Evolutionary conservation across 768 basidiomycete genomes (phyloP).

Genomic region (Rubroboletus satanas): DNA sequence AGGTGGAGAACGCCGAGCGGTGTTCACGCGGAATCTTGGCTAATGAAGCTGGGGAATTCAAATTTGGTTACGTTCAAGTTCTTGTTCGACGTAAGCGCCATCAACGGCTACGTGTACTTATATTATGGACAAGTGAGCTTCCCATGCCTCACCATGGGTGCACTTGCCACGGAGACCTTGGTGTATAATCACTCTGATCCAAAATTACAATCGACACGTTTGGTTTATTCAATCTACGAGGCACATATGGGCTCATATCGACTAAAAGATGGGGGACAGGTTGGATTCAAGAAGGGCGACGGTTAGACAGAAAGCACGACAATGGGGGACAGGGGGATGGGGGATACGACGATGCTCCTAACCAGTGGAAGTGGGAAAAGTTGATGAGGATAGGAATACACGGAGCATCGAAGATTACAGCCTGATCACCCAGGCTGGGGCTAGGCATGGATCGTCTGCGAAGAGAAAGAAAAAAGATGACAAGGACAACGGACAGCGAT

Average conservation of each 20-base stretch:
- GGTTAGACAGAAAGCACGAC: not conserved
- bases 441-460: conserved; percentile 1
- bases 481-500: not conserved
- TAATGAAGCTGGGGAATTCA: not conserved
- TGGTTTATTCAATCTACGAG: conserved; percentile 2
- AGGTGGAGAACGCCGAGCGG: conserved; percentile 28
- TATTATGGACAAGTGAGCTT: not conserved
- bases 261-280: conserved; percentile 1
- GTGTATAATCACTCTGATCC: not conserved
- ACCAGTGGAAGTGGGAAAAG: conserved; percentile 41
- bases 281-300: conserved; percentile 1
- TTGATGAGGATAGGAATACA: conserved; percentile 31
- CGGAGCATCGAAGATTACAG: conserved; percentile 44
- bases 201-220: not conserved
- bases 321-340: conserved; percentile 4
- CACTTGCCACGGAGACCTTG: not conserved
- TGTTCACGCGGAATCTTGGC: conserved; percentile 22
- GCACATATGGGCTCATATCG: not conserved
- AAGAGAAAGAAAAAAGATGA: conserved; percentile 8
- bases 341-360: conserved; percentile 55
- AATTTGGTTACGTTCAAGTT: too few relatives aligned
- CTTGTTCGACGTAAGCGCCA: not conserved
- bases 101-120: not conserved
- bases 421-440: not conserved
- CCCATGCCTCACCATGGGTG: not conserved